Conservation (phyloP, 306 rosid genomes). For the Neltuma alba region DNA sequence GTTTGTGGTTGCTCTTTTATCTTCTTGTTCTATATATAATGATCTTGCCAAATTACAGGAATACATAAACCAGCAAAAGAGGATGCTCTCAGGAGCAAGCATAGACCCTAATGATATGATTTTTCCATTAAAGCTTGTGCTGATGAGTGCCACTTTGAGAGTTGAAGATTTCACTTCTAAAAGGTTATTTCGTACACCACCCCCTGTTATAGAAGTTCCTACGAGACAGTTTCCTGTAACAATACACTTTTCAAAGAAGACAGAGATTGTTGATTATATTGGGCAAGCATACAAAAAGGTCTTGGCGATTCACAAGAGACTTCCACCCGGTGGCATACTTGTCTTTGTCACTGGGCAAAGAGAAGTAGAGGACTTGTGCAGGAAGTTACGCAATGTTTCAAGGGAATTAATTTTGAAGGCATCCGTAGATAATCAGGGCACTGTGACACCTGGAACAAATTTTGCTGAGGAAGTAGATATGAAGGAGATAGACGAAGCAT, state of each 20-base stretch:
- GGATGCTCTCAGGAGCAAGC: slow-evolving; percentile 52
- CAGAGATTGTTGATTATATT: slow-evolving; percentile 70
- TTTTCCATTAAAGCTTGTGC: slow-evolving; percentile 86
- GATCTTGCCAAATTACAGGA: slow-evolving; percentile 47
- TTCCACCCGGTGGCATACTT: slow-evolving; percentile 90
- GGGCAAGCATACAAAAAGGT: slow-evolving; percentile 88
- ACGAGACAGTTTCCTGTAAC: slow-evolving; percentile 87
- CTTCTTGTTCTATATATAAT: slow-evolving; percentile 15
- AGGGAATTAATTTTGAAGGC: slow-evolving; percentile 51
- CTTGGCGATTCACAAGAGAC: slow-evolving; percentile 85
- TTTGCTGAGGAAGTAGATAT: slow-evolving; percentile 55
- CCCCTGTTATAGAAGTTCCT: slow-evolving; percentile 82
- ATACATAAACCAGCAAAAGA: slow-evolving; percentile 52
- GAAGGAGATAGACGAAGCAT: slow-evolving; percentile 78
- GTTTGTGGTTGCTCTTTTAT: slow-evolving; percentile 5
- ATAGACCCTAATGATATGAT: slow-evolving; percentile 57
- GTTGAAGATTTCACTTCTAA: slow-evolving; percentile 82
- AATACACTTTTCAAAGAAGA: slow-evolving; percentile 75
- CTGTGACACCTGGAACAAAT: slow-evolving; percentile 38
- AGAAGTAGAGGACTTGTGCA: slow-evolving; percentile 86
- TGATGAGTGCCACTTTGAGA: slow-evolving; percentile 94
- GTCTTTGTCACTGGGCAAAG: slow-evolving; percentile 87
- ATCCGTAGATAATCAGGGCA: slow-evolving; percentile 40
- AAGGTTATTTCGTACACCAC: slow-evolving; percentile 63
- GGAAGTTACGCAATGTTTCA: slow-evolving; percentile 73